Conservation (phyloP, 1,139 yeast genomes). For the Suhomyces bolitotheri region DNA sequence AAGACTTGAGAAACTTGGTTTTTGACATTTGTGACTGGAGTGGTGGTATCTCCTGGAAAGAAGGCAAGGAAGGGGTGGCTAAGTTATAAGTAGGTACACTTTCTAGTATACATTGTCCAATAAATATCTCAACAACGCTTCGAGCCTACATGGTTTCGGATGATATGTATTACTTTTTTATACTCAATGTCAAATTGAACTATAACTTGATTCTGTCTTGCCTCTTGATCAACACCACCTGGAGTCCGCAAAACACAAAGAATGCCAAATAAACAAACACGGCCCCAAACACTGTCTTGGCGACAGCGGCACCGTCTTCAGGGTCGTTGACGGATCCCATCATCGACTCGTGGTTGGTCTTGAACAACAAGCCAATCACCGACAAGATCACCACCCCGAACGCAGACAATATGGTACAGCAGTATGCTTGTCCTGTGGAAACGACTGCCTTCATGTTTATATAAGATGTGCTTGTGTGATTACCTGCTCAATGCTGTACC, state of each 20-base stretch:
- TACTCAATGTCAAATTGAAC: slow-evolving; percentile 1
- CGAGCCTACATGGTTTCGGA: neutral
- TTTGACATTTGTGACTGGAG: slow-evolving; percentile 73
- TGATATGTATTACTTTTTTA: neutral
- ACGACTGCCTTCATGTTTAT: slow-evolving; percentile 29
- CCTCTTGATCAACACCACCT: slow-evolving; percentile 62
- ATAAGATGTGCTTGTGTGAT: too few relatives aligned
- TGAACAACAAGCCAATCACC: slow-evolving; percentile 79
- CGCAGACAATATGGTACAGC: slow-evolving; percentile 88
- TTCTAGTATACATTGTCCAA: too few relatives aligned
- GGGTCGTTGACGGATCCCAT: slow-evolving; percentile 92
- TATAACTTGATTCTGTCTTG: slow-evolving; percentile 54
- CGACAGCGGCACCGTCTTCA: slow-evolving; percentile 90
- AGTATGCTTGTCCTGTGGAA: slow-evolving; percentile 81
- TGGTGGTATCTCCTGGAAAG: slow-evolving; percentile 52
- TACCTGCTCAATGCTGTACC: too few relatives aligned
- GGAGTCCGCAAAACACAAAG: slow-evolving; percentile 87
- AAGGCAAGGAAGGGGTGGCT: slow-evolving; percentile 64
- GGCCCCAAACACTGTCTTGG: slow-evolving; percentile 86
- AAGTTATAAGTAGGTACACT: too few relatives aligned
- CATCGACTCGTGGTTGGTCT: slow-evolving; percentile 82
- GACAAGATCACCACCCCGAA: slow-evolving; percentile 87
- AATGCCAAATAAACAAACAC: slow-evolving; percentile 79
- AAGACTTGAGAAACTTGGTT: slow-evolving; percentile 60
- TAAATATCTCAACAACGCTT: too few relatives aligned